phyloP scores from a whole-genome alignment of 2,329 filamentous ascomycete genomes.

The Diplodia mutila region DNA sequence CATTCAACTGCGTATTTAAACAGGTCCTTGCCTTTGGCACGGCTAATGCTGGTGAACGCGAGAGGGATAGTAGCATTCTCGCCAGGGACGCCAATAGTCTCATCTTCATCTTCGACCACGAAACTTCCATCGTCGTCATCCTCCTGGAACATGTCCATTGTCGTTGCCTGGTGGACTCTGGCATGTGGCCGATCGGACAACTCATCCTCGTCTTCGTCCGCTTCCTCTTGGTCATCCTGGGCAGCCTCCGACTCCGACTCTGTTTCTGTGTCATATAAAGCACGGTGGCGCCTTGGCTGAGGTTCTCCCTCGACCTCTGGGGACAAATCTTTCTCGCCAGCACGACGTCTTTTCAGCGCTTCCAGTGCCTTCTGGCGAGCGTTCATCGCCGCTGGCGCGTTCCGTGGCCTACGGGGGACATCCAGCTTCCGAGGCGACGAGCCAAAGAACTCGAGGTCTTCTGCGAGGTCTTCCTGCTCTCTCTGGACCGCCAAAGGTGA shows the following conservation, averaged over 20 bases:
- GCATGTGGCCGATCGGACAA: conserved; percentile 4
- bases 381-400: conserved; percentile 34
- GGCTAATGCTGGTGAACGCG: conserved; percentile 67
- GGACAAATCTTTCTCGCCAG: conserved; percentile 35
- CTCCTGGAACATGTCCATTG: conserved; percentile 53
- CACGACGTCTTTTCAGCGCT: conserved; percentile 47
- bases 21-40: conserved; percentile 70
- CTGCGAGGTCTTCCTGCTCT: conserved; percentile 48
- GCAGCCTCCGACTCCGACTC: conserved; percentile 30
- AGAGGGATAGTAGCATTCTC: conserved; percentile 65
- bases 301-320: conserved; percentile 27
- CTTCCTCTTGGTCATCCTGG: conserved; percentile 34
- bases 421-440: conserved; percentile 37
- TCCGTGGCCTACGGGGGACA: conserved; percentile 27
- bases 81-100: conserved; percentile 57
- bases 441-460: conserved; percentile 51
- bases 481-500: conserved; percentile 28
- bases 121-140: conserved; percentile 66
- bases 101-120: conserved; percentile 64
- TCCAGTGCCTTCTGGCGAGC: conserved; percentile 50
- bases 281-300: conserved; percentile 33
- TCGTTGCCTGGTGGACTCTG: conserved; percentile 31
- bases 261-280: conserved; percentile 30
- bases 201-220: conserved; percentile 28
- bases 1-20: conserved; percentile 77